Percentiles rank a stretch among this genome's conserved stretches.
These are phyloP conservation scores for Naganishia antarctica DNA, from an alignment of 768 basidiomycete genomes.

Conservation along the genomic window DNA sequence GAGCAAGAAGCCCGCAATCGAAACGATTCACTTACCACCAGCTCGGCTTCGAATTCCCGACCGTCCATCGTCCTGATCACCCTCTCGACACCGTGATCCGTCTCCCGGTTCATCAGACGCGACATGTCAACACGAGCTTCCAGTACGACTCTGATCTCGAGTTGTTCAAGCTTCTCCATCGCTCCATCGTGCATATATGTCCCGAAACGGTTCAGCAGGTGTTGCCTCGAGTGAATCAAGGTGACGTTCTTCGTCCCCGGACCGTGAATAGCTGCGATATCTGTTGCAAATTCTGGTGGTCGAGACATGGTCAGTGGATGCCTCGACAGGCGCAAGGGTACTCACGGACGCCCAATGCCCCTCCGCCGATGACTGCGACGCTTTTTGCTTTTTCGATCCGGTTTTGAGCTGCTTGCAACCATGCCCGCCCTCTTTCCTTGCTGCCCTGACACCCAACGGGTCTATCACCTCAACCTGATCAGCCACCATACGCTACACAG, in stretches of 20 bases:
- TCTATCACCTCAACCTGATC: neutral
- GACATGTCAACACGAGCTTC: conserved; percentile 36
- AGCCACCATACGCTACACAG: too few species aligned
- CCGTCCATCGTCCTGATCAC: conserved; percentile 40
- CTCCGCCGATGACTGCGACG: conserved; percentile 51
- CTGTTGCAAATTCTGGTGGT: conserved; percentile 50
- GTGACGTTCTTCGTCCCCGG: conserved; percentile 46
- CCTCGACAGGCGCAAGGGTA: neutral
- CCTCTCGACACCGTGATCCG: conserved; percentile 29
- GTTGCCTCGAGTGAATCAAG: conserved; percentile 47
- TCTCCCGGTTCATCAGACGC: conserved; percentile 6
- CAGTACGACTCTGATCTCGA: conserved; percentile 42
- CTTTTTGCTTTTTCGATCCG: conserved; percentile 39
- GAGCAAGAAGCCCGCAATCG: neutral
- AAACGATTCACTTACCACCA: conserved; percentile 33
- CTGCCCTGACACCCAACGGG: conserved; percentile 30
- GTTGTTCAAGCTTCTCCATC: conserved; percentile 32
- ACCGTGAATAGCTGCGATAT: conserved; percentile 47
- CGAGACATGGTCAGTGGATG: neutral
- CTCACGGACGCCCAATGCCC: conserved; percentile 50
- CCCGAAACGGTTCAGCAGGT: conserved; percentile 48
- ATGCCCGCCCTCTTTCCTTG: conserved; percentile 44
- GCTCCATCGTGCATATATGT: conserved; percentile 44
- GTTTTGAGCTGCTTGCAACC: conserved; percentile 42
- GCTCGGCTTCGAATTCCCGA: conserved; percentile 41